phyloP scores from a whole-genome alignment of 2,329 filamentous ascomycete species.

The Colletotrichum chrysophilum region DNA sequence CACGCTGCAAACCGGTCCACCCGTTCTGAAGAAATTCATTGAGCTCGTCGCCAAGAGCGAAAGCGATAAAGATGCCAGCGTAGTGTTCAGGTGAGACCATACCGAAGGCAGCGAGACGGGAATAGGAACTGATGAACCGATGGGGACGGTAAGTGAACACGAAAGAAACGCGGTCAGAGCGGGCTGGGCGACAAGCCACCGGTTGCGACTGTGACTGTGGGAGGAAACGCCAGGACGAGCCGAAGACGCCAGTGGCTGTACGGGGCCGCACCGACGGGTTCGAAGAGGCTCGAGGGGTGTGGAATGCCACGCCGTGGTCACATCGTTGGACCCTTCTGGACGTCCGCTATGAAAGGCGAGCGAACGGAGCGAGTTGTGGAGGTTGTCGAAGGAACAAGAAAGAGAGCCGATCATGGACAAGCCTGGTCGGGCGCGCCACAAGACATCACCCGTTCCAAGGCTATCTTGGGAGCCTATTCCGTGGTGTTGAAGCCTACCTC shows the following conservation, averaged over 20 bases:
- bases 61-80: background rate
- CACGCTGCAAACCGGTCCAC: background rate
- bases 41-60: background rate
- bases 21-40: background rate
- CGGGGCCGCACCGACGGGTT: conserved; percentile 2
- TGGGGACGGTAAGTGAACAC: background rate
- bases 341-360: background rate
- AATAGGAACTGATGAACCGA: conserved; percentile 1
- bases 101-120: conserved; percentile 11
- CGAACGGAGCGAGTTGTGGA: background rate
- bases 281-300: conserved; percentile 8
- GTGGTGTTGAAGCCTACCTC: background rate
- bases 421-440: background rate
- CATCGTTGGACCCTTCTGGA: background rate
- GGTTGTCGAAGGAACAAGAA: background rate
- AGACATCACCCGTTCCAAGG: background rate
- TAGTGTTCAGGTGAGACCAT: background rate
- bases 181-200: background rate
- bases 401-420: background rate
- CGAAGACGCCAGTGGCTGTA: background rate
- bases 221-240: background rate
- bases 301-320: background rate
- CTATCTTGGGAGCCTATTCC: background rate
- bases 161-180: conserved; percentile 11
- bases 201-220: conserved; percentile 1